phyloP scores from a whole-genome alignment of 2,329 filamentous ascomycete genomes.

The Colletotrichum sp. region DNA sequence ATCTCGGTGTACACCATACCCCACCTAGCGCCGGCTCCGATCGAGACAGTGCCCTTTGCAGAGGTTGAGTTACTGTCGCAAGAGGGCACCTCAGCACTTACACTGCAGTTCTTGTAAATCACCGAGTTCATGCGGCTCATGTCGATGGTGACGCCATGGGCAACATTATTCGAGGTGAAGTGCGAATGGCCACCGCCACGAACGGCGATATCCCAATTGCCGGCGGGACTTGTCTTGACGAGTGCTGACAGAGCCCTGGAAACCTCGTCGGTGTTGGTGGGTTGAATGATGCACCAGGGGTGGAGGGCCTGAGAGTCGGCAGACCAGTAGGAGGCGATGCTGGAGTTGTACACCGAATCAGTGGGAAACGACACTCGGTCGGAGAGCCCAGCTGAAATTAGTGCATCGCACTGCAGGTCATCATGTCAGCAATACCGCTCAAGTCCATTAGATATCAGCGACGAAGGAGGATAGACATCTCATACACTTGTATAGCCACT shows the following conservation, averaged over 20 bases:
- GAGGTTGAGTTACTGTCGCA: background rate
- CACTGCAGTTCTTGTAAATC: background rate
- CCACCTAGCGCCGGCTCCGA: background rate
- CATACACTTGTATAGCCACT: background rate
- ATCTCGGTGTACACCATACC: background rate
- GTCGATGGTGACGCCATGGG: background rate
- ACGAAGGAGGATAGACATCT: background rate
- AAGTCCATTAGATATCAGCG: background rate
- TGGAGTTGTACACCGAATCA: background rate
- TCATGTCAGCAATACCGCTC: background rate
- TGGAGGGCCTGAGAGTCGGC: conserved; percentile 21
- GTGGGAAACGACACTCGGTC: background rate
- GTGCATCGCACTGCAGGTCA: background rate
- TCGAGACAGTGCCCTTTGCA: background rate
- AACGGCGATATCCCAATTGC: background rate
- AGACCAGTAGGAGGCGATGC: conserved; percentile 24
- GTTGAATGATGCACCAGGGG: conserved; percentile 32
- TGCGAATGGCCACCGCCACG: background rate
- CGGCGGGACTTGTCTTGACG: background rate
- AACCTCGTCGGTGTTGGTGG: conserved; percentile 26
- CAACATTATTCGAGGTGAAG: background rate
- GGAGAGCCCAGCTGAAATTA: background rate
- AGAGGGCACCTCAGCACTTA: background rate
- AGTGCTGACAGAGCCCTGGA: conserved; percentile 18
- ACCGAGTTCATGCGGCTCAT: background rate